These are phyloP conservation scores for Malassezia japonica DNA, from an alignment of 1,284 basidiomycete genomes.

Conservation along the genomic window DNA sequence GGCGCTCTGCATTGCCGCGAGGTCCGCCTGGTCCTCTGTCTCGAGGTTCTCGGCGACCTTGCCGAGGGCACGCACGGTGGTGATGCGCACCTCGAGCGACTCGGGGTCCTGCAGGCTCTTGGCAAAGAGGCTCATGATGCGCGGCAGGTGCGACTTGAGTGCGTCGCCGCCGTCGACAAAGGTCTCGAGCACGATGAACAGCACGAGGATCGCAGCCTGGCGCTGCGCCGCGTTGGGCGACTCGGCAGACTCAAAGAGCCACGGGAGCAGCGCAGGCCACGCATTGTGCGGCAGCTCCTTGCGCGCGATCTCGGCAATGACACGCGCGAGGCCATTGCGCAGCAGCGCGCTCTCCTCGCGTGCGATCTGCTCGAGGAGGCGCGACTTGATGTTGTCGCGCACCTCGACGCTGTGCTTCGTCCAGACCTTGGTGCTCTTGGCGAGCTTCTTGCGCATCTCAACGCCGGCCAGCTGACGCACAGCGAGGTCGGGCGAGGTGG, in stretches of 20 bases:
- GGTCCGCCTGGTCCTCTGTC: slow-evolving; percentile 71
- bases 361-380: slow-evolving; percentile 70
- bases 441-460: slow-evolving; percentile 86
- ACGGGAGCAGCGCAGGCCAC: slow-evolving; percentile 82
- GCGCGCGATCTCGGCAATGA: slow-evolving; percentile 83
- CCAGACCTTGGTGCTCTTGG: slow-evolving; percentile 74
- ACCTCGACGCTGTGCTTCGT: slow-evolving; percentile 61
- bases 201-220: slow-evolving; percentile 81
- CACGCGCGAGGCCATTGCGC: slow-evolving; percentile 66
- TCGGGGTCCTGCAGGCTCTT: slow-evolving; percentile 74
- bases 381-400: slow-evolving; percentile 74
- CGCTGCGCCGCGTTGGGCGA: slow-evolving; percentile 66
- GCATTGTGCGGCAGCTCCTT: slow-evolving; percentile 72
- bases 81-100: slow-evolving; percentile 81
- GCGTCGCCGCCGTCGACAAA: slow-evolving; percentile 63
- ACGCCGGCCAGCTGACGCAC: slow-evolving; percentile 97
- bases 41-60: slow-evolving; percentile 90
- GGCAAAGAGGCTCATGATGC: slow-evolving; percentile 73
- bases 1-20: slow-evolving; percentile 82
- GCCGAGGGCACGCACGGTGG: slow-evolving; percentile 71
- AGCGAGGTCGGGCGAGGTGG: slow-evolving; percentile 64
- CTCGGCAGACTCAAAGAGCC: slow-evolving; percentile 69
- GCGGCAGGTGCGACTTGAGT: slow-evolving; percentile 67
- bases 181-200: slow-evolving; percentile 83
- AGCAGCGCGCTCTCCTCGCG: slow-evolving; percentile 74